phyloP scores from a whole-genome alignment of 306 rosid species.

The Inga leiocalycina region DNA sequence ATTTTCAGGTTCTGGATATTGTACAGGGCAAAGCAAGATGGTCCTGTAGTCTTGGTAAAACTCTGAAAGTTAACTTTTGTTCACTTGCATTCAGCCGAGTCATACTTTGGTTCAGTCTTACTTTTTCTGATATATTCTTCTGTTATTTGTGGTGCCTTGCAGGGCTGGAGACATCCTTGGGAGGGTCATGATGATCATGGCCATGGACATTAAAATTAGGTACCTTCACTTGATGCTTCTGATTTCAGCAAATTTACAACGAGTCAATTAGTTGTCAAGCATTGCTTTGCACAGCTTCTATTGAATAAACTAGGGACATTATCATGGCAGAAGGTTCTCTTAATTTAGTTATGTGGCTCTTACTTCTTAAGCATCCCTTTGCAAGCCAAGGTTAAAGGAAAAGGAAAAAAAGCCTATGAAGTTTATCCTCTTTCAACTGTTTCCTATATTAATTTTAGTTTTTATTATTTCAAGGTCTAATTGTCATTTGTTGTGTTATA shows the following conservation, averaged over 20 bases:
- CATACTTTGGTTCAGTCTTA: not conserved
- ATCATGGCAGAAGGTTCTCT: not conserved
- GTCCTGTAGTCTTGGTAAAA: conserved; percentile 86
- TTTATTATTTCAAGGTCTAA: not conserved
- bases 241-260: not conserved
- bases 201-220: conserved; percentile 55
- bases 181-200: conserved; percentile 83
- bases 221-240: conserved; percentile 22
- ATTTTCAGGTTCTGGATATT: conserved; percentile 84
- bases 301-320: not conserved
- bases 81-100: not conserved
- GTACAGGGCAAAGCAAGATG: conserved; percentile 98
- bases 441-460: not conserved
- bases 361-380: not conserved
- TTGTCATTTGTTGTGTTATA: not conserved
- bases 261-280: not conserved
- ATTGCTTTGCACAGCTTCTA: not conserved
- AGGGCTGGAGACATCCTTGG: conserved; percentile 99
- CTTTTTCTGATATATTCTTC: not conserved
- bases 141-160: conserved; percentile 3
- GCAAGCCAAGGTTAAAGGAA: too few species aligned
- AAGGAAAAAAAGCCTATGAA: not conserved
- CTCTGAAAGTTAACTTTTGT: conserved; percentile 25
- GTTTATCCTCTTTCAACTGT: not conserved
- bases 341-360: not conserved